Evolutionary conservation across 768 basidiomycete genomes (phyloP).

Genomic region (Leccinum broughii): DNA sequence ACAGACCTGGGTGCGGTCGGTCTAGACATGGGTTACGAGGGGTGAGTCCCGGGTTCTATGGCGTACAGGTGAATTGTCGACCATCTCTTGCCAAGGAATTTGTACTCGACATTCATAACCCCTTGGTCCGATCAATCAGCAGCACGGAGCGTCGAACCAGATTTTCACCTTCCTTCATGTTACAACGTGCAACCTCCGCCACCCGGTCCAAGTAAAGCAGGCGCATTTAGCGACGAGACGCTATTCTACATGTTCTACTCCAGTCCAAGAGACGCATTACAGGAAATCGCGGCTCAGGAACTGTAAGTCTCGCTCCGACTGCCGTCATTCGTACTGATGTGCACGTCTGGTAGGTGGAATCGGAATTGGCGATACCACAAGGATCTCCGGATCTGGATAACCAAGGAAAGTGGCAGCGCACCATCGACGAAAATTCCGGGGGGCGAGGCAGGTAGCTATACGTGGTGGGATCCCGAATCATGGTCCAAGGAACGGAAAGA

Average conservation of each 20-base stretch:
- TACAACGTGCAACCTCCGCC: conserved; percentile 91
- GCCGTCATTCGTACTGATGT: neutral
- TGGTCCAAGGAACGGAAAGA: conserved; percentile 79
- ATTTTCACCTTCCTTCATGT: conserved; percentile 87
- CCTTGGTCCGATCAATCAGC: conserved; percentile 94
- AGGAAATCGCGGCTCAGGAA: conserved; percentile 94
- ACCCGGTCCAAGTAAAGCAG: conserved; percentile 76
- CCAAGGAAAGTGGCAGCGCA: conserved; percentile 80
- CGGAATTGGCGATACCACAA: conserved; percentile 98
- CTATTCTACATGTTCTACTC: conserved; percentile 99
- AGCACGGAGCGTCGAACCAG: conserved; percentile 84
- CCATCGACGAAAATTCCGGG: conserved; percentile 77
- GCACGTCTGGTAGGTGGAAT: conserved; percentile 60
- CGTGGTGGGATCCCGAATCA: conserved; percentile 84
- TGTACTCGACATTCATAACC: conserved; percentile 93
- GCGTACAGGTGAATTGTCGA: conserved; percentile 20
- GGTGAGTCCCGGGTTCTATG: conserved; percentile 54
- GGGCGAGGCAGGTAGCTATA: conserved; percentile 86
- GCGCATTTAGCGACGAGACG: conserved; percentile 92
- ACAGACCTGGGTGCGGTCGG: conserved; percentile 92
- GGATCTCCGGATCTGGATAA: conserved; percentile 79
- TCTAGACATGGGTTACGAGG: conserved; percentile 80
- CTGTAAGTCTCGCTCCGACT: conserved; percentile 57
- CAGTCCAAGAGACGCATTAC: conserved; percentile 85
- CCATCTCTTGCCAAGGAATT: conserved; percentile 47